Percentiles rank a stretch among this genome's conserved stretches.
Evolutionary conservation across 169 alveolate genomes (phyloP).

Genomic region (Babesia divergens): DNA sequence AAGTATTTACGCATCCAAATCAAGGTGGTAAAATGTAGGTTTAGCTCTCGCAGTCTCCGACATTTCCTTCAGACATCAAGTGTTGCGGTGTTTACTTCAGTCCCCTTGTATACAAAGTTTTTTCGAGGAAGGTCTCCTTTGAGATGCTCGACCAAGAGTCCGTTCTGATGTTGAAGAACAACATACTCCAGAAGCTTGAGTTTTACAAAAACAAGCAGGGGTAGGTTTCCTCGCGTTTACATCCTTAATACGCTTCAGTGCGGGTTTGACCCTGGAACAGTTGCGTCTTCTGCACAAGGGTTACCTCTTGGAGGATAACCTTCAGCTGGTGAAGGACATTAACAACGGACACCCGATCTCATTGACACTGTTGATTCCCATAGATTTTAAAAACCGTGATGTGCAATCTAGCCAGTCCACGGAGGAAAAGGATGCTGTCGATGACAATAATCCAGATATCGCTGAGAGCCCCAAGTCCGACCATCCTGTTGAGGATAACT

Average conservation of each 20-base stretch:
- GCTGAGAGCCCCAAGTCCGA: too few species aligned
- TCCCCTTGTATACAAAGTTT: conserved; percentile 10
- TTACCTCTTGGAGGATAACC: conserved; percentile 9
- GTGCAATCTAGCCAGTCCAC: too few species aligned
- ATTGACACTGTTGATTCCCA: conserved; percentile 10
- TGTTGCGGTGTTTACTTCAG: conserved; percentile 52
- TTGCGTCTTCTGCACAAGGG: conserved; percentile 5
- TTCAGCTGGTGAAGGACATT: conserved; percentile 10
- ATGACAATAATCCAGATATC: too few species aligned
- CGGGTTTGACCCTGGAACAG: background rate
- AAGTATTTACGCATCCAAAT: conserved; percentile 17
- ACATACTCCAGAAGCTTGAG: background rate
- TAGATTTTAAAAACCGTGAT: background rate
- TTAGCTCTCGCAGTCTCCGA: background rate
- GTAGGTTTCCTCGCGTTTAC: background rate
- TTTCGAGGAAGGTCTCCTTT: conserved; percentile 23
- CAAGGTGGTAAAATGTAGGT: conserved; percentile 32
- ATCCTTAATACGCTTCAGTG: background rate
- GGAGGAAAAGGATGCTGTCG: too few species aligned
- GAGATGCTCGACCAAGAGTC: conserved; percentile 43
- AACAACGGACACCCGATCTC: conserved; percentile 6
- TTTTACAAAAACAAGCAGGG: conserved; percentile 20
- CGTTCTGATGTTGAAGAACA: conserved; percentile 31
- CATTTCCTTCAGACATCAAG: conserved; percentile 4
- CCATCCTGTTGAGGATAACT: too few species aligned